Conservation (phyloP, 2,329 filamentous ascomycete genomes). For the Acrocalymma vagum region DNA sequence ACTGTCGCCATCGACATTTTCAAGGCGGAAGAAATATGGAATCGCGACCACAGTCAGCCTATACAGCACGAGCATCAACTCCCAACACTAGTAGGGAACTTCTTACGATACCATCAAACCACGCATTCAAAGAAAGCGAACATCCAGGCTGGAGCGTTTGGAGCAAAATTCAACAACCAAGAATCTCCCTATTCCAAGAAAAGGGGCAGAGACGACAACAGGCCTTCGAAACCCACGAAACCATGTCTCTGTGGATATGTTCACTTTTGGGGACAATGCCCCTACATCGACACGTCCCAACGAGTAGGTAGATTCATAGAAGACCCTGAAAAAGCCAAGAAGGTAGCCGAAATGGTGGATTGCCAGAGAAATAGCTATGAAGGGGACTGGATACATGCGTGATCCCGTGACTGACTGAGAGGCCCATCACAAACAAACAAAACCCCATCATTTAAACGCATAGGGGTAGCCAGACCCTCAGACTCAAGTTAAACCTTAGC, state of each 20-base stretch:
- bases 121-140: conserved; percentile 12
- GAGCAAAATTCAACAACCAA: conserved; percentile 12
- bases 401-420: too few relatives aligned
- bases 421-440: too few relatives aligned
- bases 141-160: conserved; percentile 7
- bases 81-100: conserved; percentile 8
- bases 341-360: too few relatives aligned
- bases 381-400: too few relatives aligned
- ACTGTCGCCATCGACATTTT: conserved; percentile 8
- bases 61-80: conserved; percentile 9
- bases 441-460: too few relatives aligned
- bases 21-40: conserved; percentile 14
- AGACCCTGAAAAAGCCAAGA: conserved; percentile 23
- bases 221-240: conserved; percentile 3
- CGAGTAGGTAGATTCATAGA: conserved; percentile 13
- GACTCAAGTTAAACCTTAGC: too few relatives aligned
- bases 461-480: too few relatives aligned
- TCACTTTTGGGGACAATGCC: conserved; percentile 18
- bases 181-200: conserved; percentile 15
- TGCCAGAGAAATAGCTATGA: too few relatives aligned
- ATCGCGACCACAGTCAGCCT: conserved; percentile 3
- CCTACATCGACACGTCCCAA: conserved; percentile 12
- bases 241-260: conserved; percentile 15
- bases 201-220: conserved; percentile 8
- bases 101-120: conserved; percentile 12